Base-by-base conservation (phyloP, 768 basidiomycete species). In the Mycena haematopus region DNA sequence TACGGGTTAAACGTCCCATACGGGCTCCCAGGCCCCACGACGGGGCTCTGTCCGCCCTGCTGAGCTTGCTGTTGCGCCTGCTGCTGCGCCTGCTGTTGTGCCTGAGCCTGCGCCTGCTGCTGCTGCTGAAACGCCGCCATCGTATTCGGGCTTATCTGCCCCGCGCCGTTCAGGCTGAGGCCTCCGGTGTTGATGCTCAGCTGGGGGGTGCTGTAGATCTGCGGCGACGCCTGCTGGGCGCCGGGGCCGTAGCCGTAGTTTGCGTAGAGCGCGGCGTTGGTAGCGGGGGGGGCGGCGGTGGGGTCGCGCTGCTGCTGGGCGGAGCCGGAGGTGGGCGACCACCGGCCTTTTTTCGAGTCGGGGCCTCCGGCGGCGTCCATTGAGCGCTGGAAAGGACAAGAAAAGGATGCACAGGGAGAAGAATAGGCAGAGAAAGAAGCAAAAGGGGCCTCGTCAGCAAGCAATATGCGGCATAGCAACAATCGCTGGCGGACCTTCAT, bases 221-320 rank as follows among this genome's bases (percentile, higher is more conserved):
- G 84, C 21, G 46, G 79, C 68, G 73, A 78, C 68, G 89, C 54
- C 81, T 74, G 63, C 68, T 92, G 88, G 13, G 88, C 87, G 67
- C 90, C 87, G 19, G 89, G 87, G 22, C 91, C 91, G 70, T 93
- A 94, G 65, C 92, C 92, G 70, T 93, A 93, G 81, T 93, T 93
- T 62, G 91, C 90, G 72, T 91, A 93, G 3, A 42, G 19, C 19
- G 7, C 17, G 24, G 87, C 84, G 73, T 50, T 50, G 47, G 29
- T 50, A 8, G 27, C 3, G 27, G 27, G 13, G 27, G 27, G 9
- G 58, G 72, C 76, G 44, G 75, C 74, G 60, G 4, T n/a, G 40
- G 40, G 14, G 38, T 13, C 6, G 38, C 38, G 38, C 38, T 38
- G 77, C n/a, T n/a, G n/a, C n/a, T n/a, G n/a, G 50, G 80, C 72